phyloP scores from a whole-genome alignment of 2,329 filamentous ascomycete genomes.

The Pseudogymnoascus sp. region DNA sequence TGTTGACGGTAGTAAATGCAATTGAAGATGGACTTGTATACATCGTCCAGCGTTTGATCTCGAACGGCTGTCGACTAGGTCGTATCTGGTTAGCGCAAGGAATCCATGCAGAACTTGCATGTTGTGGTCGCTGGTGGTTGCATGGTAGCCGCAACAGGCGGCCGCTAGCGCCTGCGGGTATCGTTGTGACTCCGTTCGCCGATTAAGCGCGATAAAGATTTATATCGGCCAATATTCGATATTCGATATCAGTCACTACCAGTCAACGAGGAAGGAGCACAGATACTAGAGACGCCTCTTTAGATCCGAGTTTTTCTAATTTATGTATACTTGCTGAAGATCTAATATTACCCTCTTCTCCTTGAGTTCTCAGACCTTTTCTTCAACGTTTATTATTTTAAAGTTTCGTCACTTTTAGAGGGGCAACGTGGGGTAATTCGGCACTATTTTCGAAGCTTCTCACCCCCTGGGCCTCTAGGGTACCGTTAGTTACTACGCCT shows the following conservation, averaged over 20 bases:
- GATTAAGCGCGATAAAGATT: slow-evolving; percentile 8
- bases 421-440: slow-evolving; percentile 4
- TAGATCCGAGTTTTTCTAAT: background rate
- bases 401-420: background rate
- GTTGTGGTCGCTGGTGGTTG: slow-evolving; percentile 7
- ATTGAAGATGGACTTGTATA: slow-evolving; percentile 7
- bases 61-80: slow-evolving; percentile 2
- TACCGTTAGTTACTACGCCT: background rate
- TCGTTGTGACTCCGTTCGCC: background rate
- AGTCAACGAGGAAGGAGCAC: background rate
- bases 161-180: slow-evolving; percentile 2
- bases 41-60: slow-evolving; percentile 8
- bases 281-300: background rate
- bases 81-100: background rate
- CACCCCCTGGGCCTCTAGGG: background rate
- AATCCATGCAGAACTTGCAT: slow-evolving; percentile 5
- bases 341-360: background rate
- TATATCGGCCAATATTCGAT: background rate
- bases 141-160: slow-evolving; percentile 4
- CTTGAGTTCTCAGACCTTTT: background rate
- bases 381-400: background rate
- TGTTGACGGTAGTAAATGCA: background rate
- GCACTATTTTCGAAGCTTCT: background rate
- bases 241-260: background rate
- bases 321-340: background rate